Conservation (phyloP, 768 basidiomycete species). For the Kwoniella botswanensis region DNA sequence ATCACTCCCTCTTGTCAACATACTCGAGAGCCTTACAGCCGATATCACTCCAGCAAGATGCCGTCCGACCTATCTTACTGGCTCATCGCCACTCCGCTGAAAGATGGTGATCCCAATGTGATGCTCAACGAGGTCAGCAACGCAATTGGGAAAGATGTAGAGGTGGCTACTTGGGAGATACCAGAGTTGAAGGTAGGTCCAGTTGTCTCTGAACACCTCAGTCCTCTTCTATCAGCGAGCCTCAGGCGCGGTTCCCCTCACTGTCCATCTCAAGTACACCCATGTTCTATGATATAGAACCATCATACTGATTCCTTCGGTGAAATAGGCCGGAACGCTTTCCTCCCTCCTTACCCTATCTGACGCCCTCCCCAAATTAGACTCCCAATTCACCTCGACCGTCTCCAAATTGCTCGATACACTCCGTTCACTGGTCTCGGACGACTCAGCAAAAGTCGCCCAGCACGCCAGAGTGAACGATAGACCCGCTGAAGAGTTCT, state of each 20-base stretch:
- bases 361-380: conserved; percentile 90
- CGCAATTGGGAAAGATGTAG: conserved; percentile 62
- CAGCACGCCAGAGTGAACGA: conserved; percentile 65
- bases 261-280: no score
- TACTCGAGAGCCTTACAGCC: background rate
- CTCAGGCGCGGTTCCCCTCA: no score
- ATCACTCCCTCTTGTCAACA: background rate
- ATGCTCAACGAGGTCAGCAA: conserved; percentile 70
- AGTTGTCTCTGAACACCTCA: background rate
- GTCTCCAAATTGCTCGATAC: conserved; percentile 95
- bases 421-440: conserved; percentile 84
- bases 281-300: no score
- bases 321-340: conserved; percentile 79
- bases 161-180: conserved; percentile 71
- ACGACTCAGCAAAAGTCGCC: conserved; percentile 64
- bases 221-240: no score
- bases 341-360: conserved; percentile 85
- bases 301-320: no score
- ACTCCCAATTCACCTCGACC: conserved; percentile 79
- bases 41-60: conserved; percentile 63
- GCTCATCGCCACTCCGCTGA: conserved; percentile 79
- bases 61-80: conserved; percentile 96
- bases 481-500: conserved; percentile 74
- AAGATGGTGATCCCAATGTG: conserved; percentile 81
- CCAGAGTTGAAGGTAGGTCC: conserved; percentile 86